phyloP scores from a whole-genome alignment of 768 basidiomycete species.

The Suillus paluster region DNA sequence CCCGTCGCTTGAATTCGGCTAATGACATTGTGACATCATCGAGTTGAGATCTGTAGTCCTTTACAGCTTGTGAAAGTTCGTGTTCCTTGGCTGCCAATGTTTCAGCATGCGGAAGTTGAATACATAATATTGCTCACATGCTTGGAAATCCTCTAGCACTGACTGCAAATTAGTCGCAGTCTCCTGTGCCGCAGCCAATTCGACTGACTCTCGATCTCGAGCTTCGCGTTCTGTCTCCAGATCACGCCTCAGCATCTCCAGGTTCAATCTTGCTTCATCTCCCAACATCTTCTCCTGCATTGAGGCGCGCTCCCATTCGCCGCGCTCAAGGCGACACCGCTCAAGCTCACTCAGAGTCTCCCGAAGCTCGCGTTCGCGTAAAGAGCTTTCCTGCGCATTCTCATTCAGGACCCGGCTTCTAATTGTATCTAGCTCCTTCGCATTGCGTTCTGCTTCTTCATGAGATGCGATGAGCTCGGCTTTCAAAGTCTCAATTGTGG shows the following conservation, averaged over 20 bases:
- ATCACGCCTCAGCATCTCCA: conserved; percentile 63
- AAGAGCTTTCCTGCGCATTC: conserved; percentile 66
- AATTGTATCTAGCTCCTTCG: conserved; percentile 69
- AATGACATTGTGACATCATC: conserved; percentile 71
- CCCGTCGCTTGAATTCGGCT: conserved; percentile 90
- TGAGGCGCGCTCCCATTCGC: conserved; percentile 67
- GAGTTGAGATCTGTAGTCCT: conserved; percentile 80
- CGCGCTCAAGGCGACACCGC: conserved; percentile 79
- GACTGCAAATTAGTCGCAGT: conserved; percentile 85
- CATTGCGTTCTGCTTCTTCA: conserved; percentile 72
- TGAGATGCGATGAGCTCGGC: conserved; percentile 78
- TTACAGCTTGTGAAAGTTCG: conserved; percentile 84
- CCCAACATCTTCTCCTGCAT: conserved; percentile 68
- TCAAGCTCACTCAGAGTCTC: conserved; percentile 89
- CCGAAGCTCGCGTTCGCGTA: conserved; percentile 79
- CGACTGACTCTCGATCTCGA: conserved; percentile 55
- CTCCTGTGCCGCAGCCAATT: conserved; percentile 71
- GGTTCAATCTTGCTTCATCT: conserved; percentile 68
- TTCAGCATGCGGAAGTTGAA: conserved; percentile 1
- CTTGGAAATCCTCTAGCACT: conserved; percentile 94
- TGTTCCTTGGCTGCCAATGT: conserved; percentile 76
- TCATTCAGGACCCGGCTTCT: conserved; percentile 69
- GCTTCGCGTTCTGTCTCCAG: conserved; percentile 68
- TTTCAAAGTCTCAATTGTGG: conserved; percentile 80
- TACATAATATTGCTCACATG: conserved; percentile 55